Evolutionary conservation across 2,329 filamentous ascomycete species (phyloP).

Genomic region (Fusarium drepaniforme): DNA sequence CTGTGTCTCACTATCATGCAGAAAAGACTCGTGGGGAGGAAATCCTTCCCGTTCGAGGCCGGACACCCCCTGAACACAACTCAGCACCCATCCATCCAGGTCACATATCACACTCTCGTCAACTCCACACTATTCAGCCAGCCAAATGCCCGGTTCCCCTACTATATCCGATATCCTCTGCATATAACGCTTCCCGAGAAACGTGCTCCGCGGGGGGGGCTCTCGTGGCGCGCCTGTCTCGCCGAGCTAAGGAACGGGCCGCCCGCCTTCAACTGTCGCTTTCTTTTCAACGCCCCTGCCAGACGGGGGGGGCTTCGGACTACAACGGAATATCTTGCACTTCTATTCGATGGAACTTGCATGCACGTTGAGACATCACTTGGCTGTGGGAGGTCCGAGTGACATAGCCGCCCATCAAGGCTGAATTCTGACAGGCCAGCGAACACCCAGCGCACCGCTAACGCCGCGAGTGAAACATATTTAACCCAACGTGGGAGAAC

Average conservation of each 20-base stretch:
- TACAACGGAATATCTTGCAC: background rate
- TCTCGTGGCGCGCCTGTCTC: background rate
- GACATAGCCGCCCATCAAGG: background rate
- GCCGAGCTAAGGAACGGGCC: conserved; percentile 2
- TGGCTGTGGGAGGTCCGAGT: background rate
- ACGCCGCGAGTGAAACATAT: background rate
- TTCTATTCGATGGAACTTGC: background rate
- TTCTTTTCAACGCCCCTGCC: background rate
- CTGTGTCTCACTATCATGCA: background rate
- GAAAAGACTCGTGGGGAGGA: background rate
- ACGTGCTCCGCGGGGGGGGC: background rate
- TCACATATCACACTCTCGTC: background rate
- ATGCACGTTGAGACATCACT: background rate
- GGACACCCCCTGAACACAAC: background rate
- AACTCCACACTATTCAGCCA: background rate
- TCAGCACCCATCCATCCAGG: background rate
- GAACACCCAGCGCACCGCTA: background rate
- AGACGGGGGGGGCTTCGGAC: background rate
- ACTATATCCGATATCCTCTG: background rate
- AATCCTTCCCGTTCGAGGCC: background rate
- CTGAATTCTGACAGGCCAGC: background rate
- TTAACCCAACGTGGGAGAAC: background rate
- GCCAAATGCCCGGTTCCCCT: background rate
- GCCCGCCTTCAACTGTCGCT: background rate
- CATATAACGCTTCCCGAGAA: background rate